Evolutionary conservation across 2,329 filamentous ascomycete genomes (phyloP), one percentile per base, ranked within the genome.

Genomic region (Aspergillus sp.): DNA sequence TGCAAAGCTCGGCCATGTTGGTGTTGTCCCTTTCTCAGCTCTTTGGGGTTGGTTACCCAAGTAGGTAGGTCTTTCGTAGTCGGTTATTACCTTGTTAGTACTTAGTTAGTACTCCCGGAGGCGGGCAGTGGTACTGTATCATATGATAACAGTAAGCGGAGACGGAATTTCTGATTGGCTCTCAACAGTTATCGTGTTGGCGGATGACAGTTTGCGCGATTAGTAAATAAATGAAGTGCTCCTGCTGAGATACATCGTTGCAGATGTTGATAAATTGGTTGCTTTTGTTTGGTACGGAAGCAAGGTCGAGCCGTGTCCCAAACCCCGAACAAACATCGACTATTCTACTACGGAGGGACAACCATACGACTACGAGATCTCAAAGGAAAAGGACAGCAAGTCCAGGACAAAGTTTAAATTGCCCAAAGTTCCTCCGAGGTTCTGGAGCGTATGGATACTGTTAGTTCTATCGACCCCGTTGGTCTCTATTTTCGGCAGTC

Each of bases 401-500:
- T 12, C 13, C 19, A 45, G 19, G 23, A 49, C 13, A 50, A 50
- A 50, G 47, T 30, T 50, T 50, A 50, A 50, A 49, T 49, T 23
- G 45, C 45, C 32, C 45, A 49, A 49, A 49, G 45, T 49, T 49
- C 45, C 45, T 49, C 45, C 45, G 45, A 32, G 47, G 25, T 30
- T 50, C 47, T 50, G 47, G 47, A 49, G 45, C 23, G 25, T 28
- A 50, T 36, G 32, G 32, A 13, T 36, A 13, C 23, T 19, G 47
- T 30, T 50, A n/a, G 45, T 49, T 28, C 17, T 10, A 13, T 36
- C 19, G 41, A 45, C 47, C 47, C 47, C 47, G 47, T 50, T 50
- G 47, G 25, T 30, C 23, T 50, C 47, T 50, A 50, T 50, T 50
- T 50, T 50, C 47, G 47, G 47, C 47, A 50, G n/a, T 50, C 25